Evolutionary conservation across 1,284 basidiomycete species (phyloP).

Genomic region (Trametes versicolor): DNA sequence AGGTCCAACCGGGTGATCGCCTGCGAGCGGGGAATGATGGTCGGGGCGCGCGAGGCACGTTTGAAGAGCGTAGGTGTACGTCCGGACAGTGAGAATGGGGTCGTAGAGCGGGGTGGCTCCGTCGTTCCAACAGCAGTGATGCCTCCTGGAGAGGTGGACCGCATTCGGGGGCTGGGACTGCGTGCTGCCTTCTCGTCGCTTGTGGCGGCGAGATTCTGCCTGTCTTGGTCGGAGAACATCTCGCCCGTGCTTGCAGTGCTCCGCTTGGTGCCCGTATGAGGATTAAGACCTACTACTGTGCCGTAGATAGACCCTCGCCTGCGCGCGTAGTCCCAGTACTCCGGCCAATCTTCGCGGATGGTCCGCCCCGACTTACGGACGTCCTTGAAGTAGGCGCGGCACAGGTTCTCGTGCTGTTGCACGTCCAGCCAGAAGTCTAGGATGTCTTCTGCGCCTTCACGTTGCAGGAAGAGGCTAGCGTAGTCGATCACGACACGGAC

Average conservation of each 20-base stretch:
- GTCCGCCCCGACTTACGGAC: conserved; percentile 92
- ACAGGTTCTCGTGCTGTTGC: conserved; percentile 98
- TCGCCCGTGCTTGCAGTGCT: conserved; percentile 81
- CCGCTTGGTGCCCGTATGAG: conserved; percentile 65
- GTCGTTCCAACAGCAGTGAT: conserved; percentile 45
- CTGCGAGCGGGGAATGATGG: conserved; percentile 88
- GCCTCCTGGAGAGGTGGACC: conserved; percentile 54
- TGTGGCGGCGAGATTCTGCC: conserved; percentile 59
- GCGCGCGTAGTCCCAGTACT: conserved; percentile 93
- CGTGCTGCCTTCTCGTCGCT: conserved; percentile 58
- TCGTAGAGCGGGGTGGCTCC: conserved; percentile 69
- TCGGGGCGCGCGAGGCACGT: conserved; percentile 85
- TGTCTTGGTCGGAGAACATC: conserved; percentile 71
- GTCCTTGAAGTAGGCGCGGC: conserved; percentile 98
- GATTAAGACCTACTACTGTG: conserved; percentile 83
- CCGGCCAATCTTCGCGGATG: conserved; percentile 97
- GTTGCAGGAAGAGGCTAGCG: conserved; percentile 85
- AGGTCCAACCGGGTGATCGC: conserved; percentile 93
- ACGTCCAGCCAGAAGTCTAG: conserved; percentile 99
- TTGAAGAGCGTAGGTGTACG: conserved; percentile 80
- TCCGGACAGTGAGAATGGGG: conserved; percentile 80
- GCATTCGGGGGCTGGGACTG: conserved; percentile 62
- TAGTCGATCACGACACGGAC: conserved; percentile 22
- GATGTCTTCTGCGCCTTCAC: conserved; percentile 94
- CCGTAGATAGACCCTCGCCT: conserved; percentile 91